phyloP scores from a whole-genome alignment of 257 asterid species.

The Solanum etuberosum region DNA sequence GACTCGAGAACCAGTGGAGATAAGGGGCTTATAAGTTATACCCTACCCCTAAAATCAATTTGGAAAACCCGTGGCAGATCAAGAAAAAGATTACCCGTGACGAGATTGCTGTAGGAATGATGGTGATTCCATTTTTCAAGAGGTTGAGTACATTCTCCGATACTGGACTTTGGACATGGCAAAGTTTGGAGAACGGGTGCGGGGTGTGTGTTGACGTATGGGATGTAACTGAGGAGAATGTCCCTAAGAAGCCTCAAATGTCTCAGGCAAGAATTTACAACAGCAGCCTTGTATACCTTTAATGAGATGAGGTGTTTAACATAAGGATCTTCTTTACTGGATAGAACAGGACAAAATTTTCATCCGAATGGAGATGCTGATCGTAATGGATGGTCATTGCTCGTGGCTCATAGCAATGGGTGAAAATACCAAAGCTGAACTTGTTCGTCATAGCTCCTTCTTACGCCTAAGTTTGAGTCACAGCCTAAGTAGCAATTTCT shows the following conservation, averaged over 20 bases:
- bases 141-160: slow-evolving; percentile 33
- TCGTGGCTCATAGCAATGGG: too few relatives aligned
- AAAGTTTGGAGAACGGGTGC: slow-evolving; percentile 15
- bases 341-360: too few relatives aligned
- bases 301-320: too few relatives aligned
- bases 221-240: slow-evolving; percentile 33
- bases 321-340: too few relatives aligned
- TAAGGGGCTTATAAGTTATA: slow-evolving; percentile 11
- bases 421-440: too few relatives aligned
- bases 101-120: not conserved
- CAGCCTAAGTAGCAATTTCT: too few relatives aligned
- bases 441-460: too few relatives aligned
- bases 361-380: too few relatives aligned
- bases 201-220: slow-evolving; percentile 23
- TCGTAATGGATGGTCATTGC: too few relatives aligned
- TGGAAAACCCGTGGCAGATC: slow-evolving; percentile 33
- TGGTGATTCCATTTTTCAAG: not conserved
- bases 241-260: not conserved
- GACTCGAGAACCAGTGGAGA: slow-evolving; percentile 26
- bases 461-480: too few relatives aligned
- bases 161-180: slow-evolving; percentile 36
- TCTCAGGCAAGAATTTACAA: too few relatives aligned
- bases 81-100: slow-evolving; percentile 3
- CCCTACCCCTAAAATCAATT: slow-evolving; percentile 15
- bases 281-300: too few relatives aligned